Conservation (phyloP, 371 early-diverging fungal genomes). For the Sporodiniella umbellata region DNA sequence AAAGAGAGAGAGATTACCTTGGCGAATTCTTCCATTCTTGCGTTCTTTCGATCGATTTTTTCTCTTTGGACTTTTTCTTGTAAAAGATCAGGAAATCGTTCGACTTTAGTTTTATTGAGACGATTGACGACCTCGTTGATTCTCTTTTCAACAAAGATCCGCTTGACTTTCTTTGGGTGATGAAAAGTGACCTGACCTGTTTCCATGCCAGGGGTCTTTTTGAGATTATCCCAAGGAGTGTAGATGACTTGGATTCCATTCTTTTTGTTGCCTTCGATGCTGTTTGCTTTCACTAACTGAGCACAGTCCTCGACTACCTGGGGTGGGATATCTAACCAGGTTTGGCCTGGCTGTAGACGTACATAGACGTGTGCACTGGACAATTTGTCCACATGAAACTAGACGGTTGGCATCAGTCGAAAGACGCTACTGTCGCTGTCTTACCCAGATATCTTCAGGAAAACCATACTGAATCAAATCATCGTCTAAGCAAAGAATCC, state of each 20-base stretch:
- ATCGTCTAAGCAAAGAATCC: no score
- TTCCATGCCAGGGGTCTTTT: constrained; percentile 92
- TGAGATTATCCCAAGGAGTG: constrained; percentile 93
- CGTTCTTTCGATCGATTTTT: constrained; percentile 49
- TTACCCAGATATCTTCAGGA: constrained; percentile 91
- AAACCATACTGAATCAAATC: constrained; percentile 94
- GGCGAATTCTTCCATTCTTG: constrained; percentile 49
- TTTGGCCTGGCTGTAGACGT: constrained; percentile 67
- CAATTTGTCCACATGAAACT: constrained; percentile 97
- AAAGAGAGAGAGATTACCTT: no score
- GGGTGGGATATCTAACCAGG: constrained; percentile 80
- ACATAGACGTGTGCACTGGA: constrained; percentile 97
- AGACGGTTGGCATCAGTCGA: no score
- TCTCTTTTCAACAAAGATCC: constrained; percentile 75
- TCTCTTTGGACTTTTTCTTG: constrained; percentile 69
- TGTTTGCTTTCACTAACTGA: constrained; percentile 95
- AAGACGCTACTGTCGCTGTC: no score
- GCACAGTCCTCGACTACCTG: constrained; percentile 80
- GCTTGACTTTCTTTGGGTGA: constrained; percentile 72
- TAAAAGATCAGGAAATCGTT: constrained; percentile 71
- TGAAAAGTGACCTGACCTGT: constrained; percentile 94
- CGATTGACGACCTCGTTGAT: constrained; percentile 87
- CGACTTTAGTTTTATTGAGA: constrained; percentile 89
- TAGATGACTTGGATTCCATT: constrained; percentile 85
- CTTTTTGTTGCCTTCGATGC: constrained; percentile 67